A percentile compares a stretch with the other conserved stretches of the same genome.
phyloP scores from a whole-genome alignment of 148 eudicot genomes.

The Suaeda aralocaspica region DNA sequence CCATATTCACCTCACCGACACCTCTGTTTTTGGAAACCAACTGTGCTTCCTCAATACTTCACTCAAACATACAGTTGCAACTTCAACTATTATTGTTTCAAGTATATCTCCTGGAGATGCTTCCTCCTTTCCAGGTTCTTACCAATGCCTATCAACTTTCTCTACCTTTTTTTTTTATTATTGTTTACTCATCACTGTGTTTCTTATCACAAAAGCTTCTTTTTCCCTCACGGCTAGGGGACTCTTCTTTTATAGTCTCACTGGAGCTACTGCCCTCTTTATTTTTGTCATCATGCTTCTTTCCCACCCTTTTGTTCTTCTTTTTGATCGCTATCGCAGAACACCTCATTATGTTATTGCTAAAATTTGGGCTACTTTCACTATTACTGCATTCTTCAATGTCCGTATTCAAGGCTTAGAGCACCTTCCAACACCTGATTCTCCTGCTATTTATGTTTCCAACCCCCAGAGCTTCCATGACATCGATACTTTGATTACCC shows the following conservation, averaged over 20 bases:
- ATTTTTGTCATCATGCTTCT: constrained; percentile 70
- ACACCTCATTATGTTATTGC: constrained; percentile 68
- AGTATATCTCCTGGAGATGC: constrained; percentile 50
- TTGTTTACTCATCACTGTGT: constrained; percentile 3
- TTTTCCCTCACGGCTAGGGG: constrained; percentile 62
- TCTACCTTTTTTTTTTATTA: not conserved
- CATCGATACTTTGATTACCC: constrained; percentile 79
- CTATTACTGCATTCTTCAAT: constrained; percentile 59
- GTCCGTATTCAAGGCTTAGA: constrained; percentile 72
- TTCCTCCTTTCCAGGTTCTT: constrained; percentile 55
- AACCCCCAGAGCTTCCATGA: constrained; percentile 96
- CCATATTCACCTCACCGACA: too few species aligned
- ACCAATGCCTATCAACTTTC: constrained; percentile 9
- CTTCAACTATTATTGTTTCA: too few species aligned
- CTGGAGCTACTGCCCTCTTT: constrained; percentile 51
- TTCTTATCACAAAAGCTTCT: constrained; percentile 42
- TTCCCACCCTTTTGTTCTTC: constrained; percentile 77
- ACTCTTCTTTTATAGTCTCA: constrained; percentile 58
- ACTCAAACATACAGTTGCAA: too few species aligned
- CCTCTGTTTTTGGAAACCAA: too few species aligned
- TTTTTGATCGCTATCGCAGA: constrained; percentile 75
- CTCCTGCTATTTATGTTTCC: constrained; percentile 90
- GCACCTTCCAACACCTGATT: constrained; percentile 59
- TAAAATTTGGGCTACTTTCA: constrained; percentile 64
- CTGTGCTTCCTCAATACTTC: too few species aligned